Conservation (phyloP, 202 grass and related monocot species). For the Eragrostis tef region DNA sequence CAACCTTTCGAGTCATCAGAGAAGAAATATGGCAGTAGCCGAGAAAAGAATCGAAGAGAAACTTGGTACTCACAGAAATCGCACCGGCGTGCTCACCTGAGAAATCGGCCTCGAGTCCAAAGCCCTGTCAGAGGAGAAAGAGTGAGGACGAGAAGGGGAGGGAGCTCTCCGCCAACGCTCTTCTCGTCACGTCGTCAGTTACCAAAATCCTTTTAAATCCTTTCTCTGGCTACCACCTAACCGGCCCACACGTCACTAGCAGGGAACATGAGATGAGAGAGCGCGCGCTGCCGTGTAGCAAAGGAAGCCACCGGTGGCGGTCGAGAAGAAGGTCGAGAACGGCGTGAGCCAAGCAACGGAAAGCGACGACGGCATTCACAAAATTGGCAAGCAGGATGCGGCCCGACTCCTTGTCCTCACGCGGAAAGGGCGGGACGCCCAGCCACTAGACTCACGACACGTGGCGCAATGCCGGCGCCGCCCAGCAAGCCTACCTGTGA, state of each 20-base stretch:
- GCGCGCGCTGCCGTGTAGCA: too few relatives aligned
- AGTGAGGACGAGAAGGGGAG: conserved; percentile 1
- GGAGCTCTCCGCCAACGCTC: not conserved
- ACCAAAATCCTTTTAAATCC: conserved; percentile 22
- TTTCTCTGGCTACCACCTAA: not conserved
- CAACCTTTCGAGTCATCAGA: not conserved
- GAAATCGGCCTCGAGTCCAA: not conserved
- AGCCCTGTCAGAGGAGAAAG: not conserved
- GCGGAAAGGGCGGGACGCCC: not conserved
- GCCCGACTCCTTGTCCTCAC: conserved; percentile 18
- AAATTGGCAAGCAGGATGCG: conserved; percentile 13
- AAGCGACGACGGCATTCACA: not conserved
- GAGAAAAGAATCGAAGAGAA: not conserved
- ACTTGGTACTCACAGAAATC: not conserved
- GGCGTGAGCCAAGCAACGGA: not conserved
- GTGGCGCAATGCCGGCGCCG: conserved; percentile 11
- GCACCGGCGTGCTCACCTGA: not conserved
- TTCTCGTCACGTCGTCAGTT: not conserved
- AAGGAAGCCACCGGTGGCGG: not conserved
- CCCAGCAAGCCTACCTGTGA: not conserved
- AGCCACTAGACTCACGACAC: not conserved
- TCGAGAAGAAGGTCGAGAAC: not conserved
- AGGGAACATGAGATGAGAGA: not conserved
- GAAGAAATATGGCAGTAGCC: not conserved
- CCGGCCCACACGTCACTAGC: conserved; percentile 14